A percentile compares a stretch with the other conserved stretches of the same genome.
Evolutionary conservation across 352 stramenopile species (phyloP).

Genomic region (Globisporangium middletonii): DNA sequence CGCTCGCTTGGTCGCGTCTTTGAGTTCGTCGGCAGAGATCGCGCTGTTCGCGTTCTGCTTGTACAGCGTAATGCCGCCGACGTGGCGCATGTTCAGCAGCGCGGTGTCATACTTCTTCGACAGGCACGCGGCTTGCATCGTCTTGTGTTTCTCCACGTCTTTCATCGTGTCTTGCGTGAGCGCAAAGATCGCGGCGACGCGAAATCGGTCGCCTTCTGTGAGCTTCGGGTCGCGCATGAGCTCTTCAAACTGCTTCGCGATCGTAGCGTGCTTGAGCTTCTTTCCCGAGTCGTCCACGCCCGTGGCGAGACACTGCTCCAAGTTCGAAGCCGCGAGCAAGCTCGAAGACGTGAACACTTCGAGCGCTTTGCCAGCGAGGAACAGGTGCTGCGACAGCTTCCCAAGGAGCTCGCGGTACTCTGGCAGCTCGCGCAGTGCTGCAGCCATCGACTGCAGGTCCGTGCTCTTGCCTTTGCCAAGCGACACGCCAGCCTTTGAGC

Average conservation of each 20-base stretch:
- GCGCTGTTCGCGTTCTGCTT: conserved; percentile 62
- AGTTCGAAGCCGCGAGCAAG: conserved; percentile 88
- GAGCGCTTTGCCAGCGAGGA: conserved; percentile 92
- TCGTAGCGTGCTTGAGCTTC: conserved; percentile 75
- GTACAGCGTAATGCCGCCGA: conserved; percentile 42
- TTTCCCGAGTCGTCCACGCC: conserved; percentile 91
- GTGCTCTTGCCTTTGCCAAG: conserved; percentile 78
- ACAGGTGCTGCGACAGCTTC: conserved; percentile 94
- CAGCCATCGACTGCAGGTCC: conserved; percentile 90
- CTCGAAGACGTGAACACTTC: conserved; percentile 86
- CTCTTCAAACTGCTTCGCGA: conserved; percentile 88
- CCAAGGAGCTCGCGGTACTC: conserved; percentile 94
- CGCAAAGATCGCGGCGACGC: conserved; percentile 91
- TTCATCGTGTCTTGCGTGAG: conserved; percentile 90
- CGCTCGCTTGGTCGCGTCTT: conserved; percentile 59
- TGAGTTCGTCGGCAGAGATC: conserved; percentile 53
- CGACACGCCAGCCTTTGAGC: conserved; percentile 76
- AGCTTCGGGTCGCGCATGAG: conserved; percentile 80
- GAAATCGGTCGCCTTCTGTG: conserved; percentile 76
- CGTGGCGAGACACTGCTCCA: conserved; percentile 94
- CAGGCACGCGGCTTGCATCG: conserved; percentile 83
- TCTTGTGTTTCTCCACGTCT: conserved; percentile 77
- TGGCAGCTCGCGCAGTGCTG: conserved; percentile 85
- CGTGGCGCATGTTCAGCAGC: conserved; percentile 63
- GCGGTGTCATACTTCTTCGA: conserved; percentile 53